These are phyloP conservation scores for Hirsutella thompsonii DNA, from an alignment of 2,329 filamentous ascomycete genomes.

Conservation along the genomic window DNA sequence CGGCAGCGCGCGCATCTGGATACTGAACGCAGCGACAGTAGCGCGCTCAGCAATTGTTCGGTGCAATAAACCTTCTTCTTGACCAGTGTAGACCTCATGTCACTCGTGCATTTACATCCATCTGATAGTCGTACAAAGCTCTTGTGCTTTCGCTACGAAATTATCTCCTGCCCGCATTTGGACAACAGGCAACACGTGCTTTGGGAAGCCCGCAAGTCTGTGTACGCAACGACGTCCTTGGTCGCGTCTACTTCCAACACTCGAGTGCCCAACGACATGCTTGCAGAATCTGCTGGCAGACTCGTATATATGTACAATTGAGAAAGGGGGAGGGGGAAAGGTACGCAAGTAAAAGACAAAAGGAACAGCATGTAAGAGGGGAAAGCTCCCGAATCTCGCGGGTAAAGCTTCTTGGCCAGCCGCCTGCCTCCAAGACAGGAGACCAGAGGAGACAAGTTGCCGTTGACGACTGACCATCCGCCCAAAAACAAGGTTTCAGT, in stretches of 20 bases:
- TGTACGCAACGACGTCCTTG: conserved; percentile 12
- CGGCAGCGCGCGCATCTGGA: too few species aligned
- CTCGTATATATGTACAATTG: conserved; percentile 21
- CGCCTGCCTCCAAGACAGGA: conserved; percentile 1
- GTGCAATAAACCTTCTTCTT: too few species aligned
- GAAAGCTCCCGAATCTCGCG: conserved; percentile 3
- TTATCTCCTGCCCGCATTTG: neutral
- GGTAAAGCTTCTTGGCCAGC: conserved; percentile 1
- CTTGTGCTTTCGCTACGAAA: too few species aligned
- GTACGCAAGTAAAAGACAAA: conserved; percentile 15
- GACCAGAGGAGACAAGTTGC: neutral
- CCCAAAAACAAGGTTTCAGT: neutral
- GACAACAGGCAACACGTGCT: neutral
- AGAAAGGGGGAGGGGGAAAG: conserved; percentile 13
- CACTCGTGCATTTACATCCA: too few species aligned
- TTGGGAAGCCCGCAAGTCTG: conserved; percentile 5
- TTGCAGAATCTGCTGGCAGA: conserved; percentile 18
- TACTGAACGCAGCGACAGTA: too few species aligned
- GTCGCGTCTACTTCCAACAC: conserved; percentile 1
- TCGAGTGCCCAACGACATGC: conserved; percentile 4
- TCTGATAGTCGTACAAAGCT: too few species aligned
- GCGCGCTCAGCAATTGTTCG: too few species aligned
- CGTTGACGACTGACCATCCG: neutral
- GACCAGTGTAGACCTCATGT: neutral
- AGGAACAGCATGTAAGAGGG: conserved; percentile 13